phyloP scores from a whole-genome alignment of 495 filamentous ascomycete species.

The Trichodelitschia bisporula region DNA sequence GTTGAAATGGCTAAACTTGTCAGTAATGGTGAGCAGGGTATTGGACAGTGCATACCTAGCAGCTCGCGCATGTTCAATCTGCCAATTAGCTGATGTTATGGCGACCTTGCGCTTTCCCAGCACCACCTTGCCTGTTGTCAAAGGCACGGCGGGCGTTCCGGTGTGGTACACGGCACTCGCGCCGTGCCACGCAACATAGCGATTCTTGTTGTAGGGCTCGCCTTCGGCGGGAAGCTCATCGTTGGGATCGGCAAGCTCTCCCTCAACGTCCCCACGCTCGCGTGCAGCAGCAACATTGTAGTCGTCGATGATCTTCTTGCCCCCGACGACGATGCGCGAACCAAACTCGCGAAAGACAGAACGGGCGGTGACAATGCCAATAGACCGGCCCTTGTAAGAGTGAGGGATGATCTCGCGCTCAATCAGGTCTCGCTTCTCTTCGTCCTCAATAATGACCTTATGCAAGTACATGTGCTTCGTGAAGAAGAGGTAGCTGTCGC shows the following conservation, averaged over 20 bases:
- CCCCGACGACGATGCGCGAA: constrained; percentile 77
- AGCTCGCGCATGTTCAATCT: constrained; percentile 75
- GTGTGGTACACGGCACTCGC: constrained; percentile 89
- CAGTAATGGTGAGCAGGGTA: constrained; percentile 8
- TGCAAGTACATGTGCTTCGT: constrained; percentile 84
- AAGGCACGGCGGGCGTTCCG: constrained; percentile 47
- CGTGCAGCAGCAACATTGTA: constrained; percentile 61
- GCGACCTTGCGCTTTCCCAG: constrained; percentile 61
- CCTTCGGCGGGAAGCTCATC: constrained; percentile 46
- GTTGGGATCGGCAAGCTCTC: constrained; percentile 69
- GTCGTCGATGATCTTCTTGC: constrained; percentile 64
- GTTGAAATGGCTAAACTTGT: constrained; percentile 51
- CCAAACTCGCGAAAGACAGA: constrained; percentile 96
- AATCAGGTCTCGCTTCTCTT: constrained; percentile 82
- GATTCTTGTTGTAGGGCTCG: constrained; percentile 73
- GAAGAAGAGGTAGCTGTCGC: constrained; percentile 96
- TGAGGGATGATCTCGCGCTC: constrained; percentile 85
- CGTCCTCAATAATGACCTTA: constrained; percentile 87
- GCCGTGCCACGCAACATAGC: constrained; percentile 95
- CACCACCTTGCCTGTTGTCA: constrained; percentile 46
- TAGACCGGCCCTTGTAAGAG: constrained; percentile 92
- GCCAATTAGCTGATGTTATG: constrained; percentile 95
- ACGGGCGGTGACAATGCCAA: constrained; percentile 87
- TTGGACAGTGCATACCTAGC: constrained; percentile 37
- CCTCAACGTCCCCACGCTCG: constrained; percentile 62